A percentile compares a stretch with the other conserved stretches of the same genome.
phyloP scores from a whole-genome alignment of 768 basidiomycete species.

The Glaciozyma martinii region DNA sequence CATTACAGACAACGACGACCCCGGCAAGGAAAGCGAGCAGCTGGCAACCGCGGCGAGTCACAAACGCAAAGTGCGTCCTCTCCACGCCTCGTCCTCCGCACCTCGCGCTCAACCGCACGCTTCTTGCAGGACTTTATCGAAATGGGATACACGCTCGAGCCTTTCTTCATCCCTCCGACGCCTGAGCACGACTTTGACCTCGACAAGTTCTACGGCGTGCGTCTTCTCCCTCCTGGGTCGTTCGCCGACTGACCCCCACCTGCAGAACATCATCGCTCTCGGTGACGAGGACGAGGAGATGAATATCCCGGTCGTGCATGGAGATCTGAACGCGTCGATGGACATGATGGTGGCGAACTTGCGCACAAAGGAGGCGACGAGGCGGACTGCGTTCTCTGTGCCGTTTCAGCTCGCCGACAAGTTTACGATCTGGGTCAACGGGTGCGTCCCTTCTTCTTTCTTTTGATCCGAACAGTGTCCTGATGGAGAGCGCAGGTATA shows the following conservation, averaged over 20 bases:
- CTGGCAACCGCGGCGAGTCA: constrained; percentile 8
- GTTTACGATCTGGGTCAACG: constrained; percentile 41
- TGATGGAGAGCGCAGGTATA: constrained; percentile 52
- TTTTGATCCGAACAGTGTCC: background rate
- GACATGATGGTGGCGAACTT: constrained; percentile 44
- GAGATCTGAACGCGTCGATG: constrained; percentile 38
- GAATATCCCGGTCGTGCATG: constrained; percentile 11
- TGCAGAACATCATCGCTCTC: background rate
- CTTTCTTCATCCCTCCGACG: constrained; percentile 71
- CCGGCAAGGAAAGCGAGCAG: constrained; percentile 36
- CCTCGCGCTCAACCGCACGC: background rate
- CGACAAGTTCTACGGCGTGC: constrained; percentile 59
- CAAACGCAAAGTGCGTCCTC: constrained; percentile 4
- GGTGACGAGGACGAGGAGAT: constrained; percentile 4
- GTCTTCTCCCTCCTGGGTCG: background rate
- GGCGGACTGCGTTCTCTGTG: constrained; percentile 70
- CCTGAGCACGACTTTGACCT: constrained; percentile 59
- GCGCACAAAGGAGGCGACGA: constrained; percentile 72
- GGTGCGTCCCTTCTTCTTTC: constrained; percentile 33
- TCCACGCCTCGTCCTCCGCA: background rate
- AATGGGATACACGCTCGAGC: constrained; percentile 68
- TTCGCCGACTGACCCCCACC: background rate
- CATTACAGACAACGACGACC: constrained; percentile 82
- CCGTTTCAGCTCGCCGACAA: constrained; percentile 60
- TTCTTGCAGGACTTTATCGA: constrained; percentile 62